phyloP scores from a whole-genome alignment of 2,329 filamentous ascomycete genomes.

The Fusarium sp. region DNA sequence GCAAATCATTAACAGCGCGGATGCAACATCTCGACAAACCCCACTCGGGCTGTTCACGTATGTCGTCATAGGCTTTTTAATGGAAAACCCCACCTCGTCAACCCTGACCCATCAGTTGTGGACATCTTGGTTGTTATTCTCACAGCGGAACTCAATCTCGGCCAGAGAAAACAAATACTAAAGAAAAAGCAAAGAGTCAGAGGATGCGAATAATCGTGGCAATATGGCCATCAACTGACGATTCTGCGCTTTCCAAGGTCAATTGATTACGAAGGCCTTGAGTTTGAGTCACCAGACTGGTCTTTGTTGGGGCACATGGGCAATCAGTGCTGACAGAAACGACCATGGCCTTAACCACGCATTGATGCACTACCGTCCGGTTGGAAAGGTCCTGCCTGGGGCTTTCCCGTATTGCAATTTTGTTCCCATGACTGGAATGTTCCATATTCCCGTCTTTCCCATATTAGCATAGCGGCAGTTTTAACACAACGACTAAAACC shows the following conservation, averaged over 20 bases:
- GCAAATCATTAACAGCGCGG: constrained; percentile 11
- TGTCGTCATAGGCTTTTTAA: constrained; percentile 41
- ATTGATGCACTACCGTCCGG: constrained; percentile 7
- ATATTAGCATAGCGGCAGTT: constrained; percentile 7
- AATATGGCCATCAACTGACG: constrained; percentile 7
- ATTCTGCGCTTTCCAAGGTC: constrained; percentile 19
- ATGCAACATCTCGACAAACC: constrained; percentile 15
- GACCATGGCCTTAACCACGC: constrained; percentile 12
- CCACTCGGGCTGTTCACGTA: constrained; percentile 17
- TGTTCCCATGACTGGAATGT: constrained; percentile 43
- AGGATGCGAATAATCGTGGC: background rate
- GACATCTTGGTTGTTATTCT: constrained; percentile 38
- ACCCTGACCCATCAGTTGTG: constrained; percentile 30
- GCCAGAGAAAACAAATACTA: constrained; percentile 1
- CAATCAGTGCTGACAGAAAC: constrained; percentile 33
- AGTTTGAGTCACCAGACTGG: constrained; percentile 42
- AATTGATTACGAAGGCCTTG: constrained; percentile 36
- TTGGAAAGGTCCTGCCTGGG: constrained; percentile 23
- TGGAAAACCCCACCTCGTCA: constrained; percentile 27
- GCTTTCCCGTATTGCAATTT: constrained; percentile 18
- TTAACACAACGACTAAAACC: constrained; percentile 4
- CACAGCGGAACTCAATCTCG: background rate
- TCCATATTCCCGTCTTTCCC: constrained; percentile 22
- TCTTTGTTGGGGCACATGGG: constrained; percentile 32
- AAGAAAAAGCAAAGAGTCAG: constrained; percentile 1